Evolutionary conservation across 1,284 basidiomycete species (phyloP).

Genomic region (Grifola frondosa): DNA sequence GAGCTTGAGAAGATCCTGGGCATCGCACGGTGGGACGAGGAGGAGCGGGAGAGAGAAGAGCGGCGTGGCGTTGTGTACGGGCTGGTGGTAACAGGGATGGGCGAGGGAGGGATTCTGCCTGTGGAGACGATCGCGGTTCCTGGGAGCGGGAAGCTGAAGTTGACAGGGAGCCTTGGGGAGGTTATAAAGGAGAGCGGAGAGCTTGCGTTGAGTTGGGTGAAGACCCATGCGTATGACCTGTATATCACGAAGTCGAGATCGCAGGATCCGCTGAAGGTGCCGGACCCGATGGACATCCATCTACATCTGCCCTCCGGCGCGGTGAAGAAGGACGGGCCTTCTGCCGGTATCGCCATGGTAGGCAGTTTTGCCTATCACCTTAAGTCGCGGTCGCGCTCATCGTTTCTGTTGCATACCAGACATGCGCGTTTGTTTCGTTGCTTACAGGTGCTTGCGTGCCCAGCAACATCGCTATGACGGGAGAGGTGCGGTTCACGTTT

Average conservation of each 20-base stretch:
- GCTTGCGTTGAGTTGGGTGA: slow-evolving; percentile 85
- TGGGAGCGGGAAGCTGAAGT: slow-evolving; percentile 66
- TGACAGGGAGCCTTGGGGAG: slow-evolving; percentile 82
- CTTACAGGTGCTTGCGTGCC: slow-evolving; percentile 75
- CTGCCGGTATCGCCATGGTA: slow-evolving; percentile 87
- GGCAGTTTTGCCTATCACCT: background rate
- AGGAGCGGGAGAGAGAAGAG: slow-evolving; percentile 72
- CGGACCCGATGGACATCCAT: slow-evolving; percentile 76
- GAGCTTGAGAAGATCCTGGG: slow-evolving; percentile 89
- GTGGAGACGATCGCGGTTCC: slow-evolving; percentile 79
- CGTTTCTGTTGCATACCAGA: slow-evolving; percentile 36
- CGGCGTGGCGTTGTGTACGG: slow-evolving; percentile 79
- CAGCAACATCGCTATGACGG: slow-evolving; percentile 77
- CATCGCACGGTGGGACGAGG: slow-evolving; percentile 77
- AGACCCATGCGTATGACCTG: slow-evolving; percentile 79
- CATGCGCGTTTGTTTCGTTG: slow-evolving; percentile 82
- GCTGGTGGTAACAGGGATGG: slow-evolving; percentile 85
- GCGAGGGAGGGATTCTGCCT: slow-evolving; percentile 83
- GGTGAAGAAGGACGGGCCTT: slow-evolving; percentile 90
- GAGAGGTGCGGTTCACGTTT: slow-evolving; percentile 51
- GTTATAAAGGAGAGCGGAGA: slow-evolving; percentile 90
- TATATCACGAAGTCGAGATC: slow-evolving; percentile 69
- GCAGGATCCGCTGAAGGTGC: slow-evolving; percentile 73
- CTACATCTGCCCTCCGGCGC: slow-evolving; percentile 87
- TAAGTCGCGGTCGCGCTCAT: background rate